Evolutionary conservation across 2,329 filamentous ascomycete species (phyloP).

Genomic region (Cercospora nicotianae): DNA sequence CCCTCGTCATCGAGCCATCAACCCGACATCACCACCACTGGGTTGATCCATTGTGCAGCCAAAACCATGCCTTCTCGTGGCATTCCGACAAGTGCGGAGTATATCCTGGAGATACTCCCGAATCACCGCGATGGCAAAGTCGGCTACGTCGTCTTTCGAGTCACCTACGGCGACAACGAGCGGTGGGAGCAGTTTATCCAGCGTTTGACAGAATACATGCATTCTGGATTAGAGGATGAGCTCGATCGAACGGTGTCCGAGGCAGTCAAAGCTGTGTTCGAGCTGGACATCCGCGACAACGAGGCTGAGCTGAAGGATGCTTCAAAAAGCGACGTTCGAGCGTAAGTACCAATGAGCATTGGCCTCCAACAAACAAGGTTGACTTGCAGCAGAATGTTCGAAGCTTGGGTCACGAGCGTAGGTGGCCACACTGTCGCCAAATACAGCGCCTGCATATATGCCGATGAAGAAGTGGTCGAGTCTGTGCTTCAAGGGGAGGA

Average conservation of each 20-base stretch:
- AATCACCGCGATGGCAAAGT: constrained; percentile 7
- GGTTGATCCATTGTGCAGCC: too few species aligned
- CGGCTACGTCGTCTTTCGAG: constrained; percentile 9
- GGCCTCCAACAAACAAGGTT: neutral
- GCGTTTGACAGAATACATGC: neutral
- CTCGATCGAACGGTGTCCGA: neutral
- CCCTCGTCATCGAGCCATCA: too few species aligned
- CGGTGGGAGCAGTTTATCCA: neutral
- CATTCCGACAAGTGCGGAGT: neutral
- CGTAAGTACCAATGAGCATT: too few species aligned
- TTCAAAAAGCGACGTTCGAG: neutral
- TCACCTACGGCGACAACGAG: neutral
- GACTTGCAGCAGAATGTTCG: constrained; percentile 2
- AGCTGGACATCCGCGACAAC: neutral
- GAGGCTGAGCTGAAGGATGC: neutral
- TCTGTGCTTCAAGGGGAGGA: constrained; percentile 4
- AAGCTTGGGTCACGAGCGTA: neutral
- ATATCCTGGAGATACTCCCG: neutral
- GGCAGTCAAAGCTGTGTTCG: neutral
- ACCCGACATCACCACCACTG: too few species aligned
- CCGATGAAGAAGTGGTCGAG: constrained; percentile 10
- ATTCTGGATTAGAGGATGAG: neutral
- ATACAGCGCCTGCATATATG: constrained; percentile 10
- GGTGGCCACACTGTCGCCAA: neutral
- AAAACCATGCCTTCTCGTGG: too few species aligned